A percentile compares a stretch with the other conserved stretches of the same genome.
Conservation (phyloP, 257 asterid genomes). For the Przewalskia tangutica region DNA sequence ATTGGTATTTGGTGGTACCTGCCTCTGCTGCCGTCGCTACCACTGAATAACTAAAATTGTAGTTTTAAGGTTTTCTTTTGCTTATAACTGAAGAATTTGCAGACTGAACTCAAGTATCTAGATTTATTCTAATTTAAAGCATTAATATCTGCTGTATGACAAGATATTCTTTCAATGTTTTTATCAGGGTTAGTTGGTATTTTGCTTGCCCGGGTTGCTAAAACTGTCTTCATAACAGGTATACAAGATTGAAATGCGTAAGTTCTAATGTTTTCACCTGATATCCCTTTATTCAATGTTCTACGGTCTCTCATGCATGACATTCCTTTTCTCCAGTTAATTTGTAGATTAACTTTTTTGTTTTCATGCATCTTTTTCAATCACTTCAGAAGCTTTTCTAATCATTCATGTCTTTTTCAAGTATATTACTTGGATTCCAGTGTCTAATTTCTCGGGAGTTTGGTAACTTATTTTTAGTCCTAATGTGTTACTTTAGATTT, state of each 20-base stretch:
- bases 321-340: not conserved
- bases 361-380: not conserved
- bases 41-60: not conserved
- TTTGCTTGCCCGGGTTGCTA: constrained; percentile 79
- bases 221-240: constrained; percentile 87
- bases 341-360: not conserved
- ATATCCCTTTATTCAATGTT: not conserved
- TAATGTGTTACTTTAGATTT: not conserved
- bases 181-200: constrained; percentile 77
- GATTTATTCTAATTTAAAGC: not conserved
- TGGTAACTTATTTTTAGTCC: not conserved
- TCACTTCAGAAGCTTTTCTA: not conserved
- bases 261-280: not conserved
- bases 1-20: not conserved
- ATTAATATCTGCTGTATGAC: constrained; percentile 10
- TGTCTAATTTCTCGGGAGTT: not conserved
- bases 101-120: not conserved
- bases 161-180: constrained; percentile 9
- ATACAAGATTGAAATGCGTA: not conserved
- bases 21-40: not conserved
- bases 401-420: not conserved
- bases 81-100: not conserved
- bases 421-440: not conserved
- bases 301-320: not conserved
- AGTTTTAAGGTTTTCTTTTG: not conserved